These are phyloP conservation scores for Arachis monticola DNA, from an alignment of 331 rosid species.

Conservation along the genomic window DNA sequence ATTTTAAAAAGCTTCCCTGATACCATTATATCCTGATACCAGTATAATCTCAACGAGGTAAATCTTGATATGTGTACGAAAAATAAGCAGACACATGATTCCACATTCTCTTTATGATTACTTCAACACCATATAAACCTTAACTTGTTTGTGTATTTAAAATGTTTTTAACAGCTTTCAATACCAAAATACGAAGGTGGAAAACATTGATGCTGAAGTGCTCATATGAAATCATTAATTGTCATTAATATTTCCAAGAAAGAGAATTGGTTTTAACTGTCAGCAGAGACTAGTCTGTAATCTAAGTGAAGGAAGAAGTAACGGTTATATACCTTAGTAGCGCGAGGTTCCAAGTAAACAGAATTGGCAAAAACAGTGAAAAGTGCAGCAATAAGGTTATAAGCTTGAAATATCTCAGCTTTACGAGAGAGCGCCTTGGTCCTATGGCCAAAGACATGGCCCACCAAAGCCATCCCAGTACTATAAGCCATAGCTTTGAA, in stretches of 20 bases:
- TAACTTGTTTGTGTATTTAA: no score
- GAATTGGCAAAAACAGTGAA: constrained; percentile 51
- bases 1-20: neutral
- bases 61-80: no score
- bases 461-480: constrained; percentile 57
- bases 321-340: constrained; percentile 61
- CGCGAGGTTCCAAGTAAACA: constrained; percentile 78
- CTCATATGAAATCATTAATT: no score
- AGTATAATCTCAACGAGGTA: neutral
- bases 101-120: neutral
- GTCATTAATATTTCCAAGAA: no score
- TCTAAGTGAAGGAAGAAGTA: neutral
- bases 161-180: no score
- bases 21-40: neutral
- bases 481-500: constrained; percentile 60
- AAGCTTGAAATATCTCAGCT: constrained; percentile 47
- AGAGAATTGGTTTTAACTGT: neutral
- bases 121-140: no score
- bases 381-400: constrained; percentile 55
- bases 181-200: no score
- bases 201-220: no score
- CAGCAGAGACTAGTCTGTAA: neutral
- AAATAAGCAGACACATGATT: no score
- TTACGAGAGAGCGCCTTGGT: constrained; percentile 10
- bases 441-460: constrained; percentile 47